These are phyloP conservation scores for Brasenia schreberi DNA, from an alignment of 164 flowering plant species.

Conservation along the genomic window DNA sequence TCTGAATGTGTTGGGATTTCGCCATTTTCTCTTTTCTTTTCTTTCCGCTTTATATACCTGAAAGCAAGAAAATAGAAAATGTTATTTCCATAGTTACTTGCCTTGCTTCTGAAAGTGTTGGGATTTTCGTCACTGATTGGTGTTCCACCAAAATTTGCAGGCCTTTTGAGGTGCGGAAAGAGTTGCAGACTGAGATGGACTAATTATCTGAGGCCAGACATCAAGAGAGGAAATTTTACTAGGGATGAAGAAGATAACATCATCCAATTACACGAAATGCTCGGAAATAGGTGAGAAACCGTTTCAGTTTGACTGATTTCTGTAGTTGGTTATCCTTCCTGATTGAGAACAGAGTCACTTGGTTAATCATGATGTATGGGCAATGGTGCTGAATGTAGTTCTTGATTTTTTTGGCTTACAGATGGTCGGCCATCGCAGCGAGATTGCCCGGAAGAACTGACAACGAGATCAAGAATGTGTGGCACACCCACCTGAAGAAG, in stretches of 20 bases:
- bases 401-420: conserved; percentile 3
- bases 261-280: conserved; percentile 22
- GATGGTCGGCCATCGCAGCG: conserved; percentile 29
- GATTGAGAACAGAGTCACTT: too few species aligned
- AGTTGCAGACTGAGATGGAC: conserved; percentile 35
- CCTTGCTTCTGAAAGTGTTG: neutral
- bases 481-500: conserved; percentile 30
- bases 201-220: conserved; percentile 27
- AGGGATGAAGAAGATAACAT: conserved; percentile 27
- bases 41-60: neutral
- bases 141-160: conserved; percentile 7
- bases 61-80: neutral
- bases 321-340: too few species aligned
- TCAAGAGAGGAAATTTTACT: conserved; percentile 24
- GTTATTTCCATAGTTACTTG: neutral
- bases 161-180: conserved; percentile 30
- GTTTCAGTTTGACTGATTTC: neutral
- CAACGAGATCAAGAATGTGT: conserved; percentile 27
- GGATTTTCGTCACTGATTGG: too few species aligned
- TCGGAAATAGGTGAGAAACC: conserved; percentile 21
- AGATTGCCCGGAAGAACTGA: conserved; percentile 27
- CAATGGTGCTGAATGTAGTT: neutral
- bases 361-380: neutral
- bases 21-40: too few species aligned
- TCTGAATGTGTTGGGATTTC: too few species aligned